Evolutionary conservation across 176 grass and related monocot species (phyloP).

Genomic region (Raddia distichophylla): DNA sequence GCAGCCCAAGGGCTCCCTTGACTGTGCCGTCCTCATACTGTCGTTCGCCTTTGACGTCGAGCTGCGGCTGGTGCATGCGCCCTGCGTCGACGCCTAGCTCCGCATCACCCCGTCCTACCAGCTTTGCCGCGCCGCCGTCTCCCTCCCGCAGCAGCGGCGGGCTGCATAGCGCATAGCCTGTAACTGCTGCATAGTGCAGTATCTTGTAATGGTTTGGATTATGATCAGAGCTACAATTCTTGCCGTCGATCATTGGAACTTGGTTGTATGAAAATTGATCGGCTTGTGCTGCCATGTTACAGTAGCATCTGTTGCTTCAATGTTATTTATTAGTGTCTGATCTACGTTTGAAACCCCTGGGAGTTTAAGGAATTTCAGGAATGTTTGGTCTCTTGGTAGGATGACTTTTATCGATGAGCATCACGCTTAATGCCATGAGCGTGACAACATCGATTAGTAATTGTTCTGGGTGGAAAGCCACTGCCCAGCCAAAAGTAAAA

Average conservation of each 20-base stretch:
- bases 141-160: neutral
- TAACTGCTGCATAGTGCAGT: neutral
- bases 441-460: too few species aligned
- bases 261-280: neutral
- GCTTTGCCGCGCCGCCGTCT: constrained; percentile 78
- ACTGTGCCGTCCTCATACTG: constrained; percentile 86
- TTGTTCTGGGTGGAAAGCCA: too few species aligned
- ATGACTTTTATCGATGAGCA: neutral
- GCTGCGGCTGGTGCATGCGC: constrained; percentile 86
- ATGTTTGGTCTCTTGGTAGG: neutral
- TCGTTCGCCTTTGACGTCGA: constrained; percentile 72
- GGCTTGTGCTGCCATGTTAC: neutral
- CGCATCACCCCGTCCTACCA: constrained; percentile 82
- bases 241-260: neutral
- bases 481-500: neutral
- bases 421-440: neutral
- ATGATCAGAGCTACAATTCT: neutral
- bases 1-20: constrained; percentile 70
- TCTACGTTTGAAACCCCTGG: neutral
- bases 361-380: neutral
- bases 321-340: neutral
- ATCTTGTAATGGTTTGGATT: neutral
- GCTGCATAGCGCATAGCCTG: too few species aligned
- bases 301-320: neutral
- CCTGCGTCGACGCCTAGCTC: constrained; percentile 88